Percentiles rank a stretch among this genome's conserved stretches.
These are phyloP conservation scores for Gossypium australe DNA, from an alignment of 345 rosid species.

Conservation along the genomic window DNA sequence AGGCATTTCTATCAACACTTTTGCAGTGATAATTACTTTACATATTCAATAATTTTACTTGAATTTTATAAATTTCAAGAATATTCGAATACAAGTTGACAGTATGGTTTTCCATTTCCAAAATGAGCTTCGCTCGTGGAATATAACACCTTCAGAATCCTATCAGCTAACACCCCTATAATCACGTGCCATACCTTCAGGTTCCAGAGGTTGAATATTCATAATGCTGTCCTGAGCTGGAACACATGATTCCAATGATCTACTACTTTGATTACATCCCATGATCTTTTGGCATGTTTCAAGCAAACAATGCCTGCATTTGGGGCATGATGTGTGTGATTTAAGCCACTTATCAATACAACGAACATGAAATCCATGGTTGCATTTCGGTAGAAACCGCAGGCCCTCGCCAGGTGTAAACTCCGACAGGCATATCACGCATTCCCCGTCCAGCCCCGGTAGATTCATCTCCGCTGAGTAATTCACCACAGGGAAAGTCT, in stretches of 20 bases:
- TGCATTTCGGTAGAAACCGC: slow-evolving; percentile 44
- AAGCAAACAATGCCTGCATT: slow-evolving; percentile 43
- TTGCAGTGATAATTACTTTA: background rate
- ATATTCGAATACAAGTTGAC: too few species aligned
- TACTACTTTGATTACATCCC: slow-evolving; percentile 14
- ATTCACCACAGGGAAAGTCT: slow-evolving; percentile 37
- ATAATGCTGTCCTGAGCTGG: slow-evolving; percentile 5
- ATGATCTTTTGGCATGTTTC: slow-evolving; percentile 30
- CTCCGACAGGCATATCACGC: slow-evolving; percentile 37
- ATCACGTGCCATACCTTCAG: background rate
- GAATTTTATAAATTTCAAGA: too few species aligned
- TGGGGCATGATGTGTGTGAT: slow-evolving; percentile 62
- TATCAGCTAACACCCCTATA: background rate
- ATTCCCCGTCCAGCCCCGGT: slow-evolving; percentile 28
- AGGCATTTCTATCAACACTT: background rate
- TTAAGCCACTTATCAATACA: slow-evolving; percentile 43
- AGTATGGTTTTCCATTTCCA: background rate
- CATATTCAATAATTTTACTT: background rate
- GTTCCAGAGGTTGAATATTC: background rate
- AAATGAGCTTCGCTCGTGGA: background rate
- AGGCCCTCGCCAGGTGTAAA: slow-evolving; percentile 37
- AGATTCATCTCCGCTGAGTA: slow-evolving; percentile 39
- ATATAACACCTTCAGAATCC: background rate
- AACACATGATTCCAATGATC: too few species aligned
- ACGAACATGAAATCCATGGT: background rate